Base-by-base conservation (phyloP, 2,329 filamentous ascomycete genomes). In the Alternaria dauci region DNA sequence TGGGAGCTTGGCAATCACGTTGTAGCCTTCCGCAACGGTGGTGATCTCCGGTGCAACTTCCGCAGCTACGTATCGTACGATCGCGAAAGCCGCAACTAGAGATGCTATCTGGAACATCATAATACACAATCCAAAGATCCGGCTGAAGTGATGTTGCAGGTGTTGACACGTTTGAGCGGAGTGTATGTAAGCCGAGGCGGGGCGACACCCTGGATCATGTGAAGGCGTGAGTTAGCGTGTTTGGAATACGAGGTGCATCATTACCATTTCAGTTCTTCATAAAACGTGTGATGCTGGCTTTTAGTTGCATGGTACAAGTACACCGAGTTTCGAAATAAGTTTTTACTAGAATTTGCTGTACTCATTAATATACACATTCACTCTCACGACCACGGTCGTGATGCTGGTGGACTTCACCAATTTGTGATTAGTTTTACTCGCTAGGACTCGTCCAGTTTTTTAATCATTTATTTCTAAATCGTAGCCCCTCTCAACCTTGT, bases 1-100 rank as follows among this genome's bases (percentile, higher is more conserved):
- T 9, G 73, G 73, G 7, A 77, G 55, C 55, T 76, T 77, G 52
- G 71, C 73, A 43, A 77, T 69, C 55, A 74, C 51, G 57, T 70
- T 71, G 63, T 72, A 76, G 47, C 75, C 75, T 36, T 74, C 73
- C 5, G 66, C 64, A 8, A 76, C 51, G 8, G 67, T 68, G 16
- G 71, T 77, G 8, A 77, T 72, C 23, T 74, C 73, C 2, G 72
- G 73, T n/a, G 72, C 72, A 41, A 68, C 52, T 9, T 69, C 62
- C 4, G 68, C 72, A 16, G 50, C 28, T 11, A 55, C 61, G 12
- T 46, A 32, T 9, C 28, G 8, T 25, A 48, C 44, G 14, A 65
- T 42, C 7, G 44, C 26, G 18, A 64, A 20, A 8, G 55, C 34
- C 20, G 54, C 54, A 8, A 54, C 11, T 4, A 71, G 41, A 14